Conservation (phyloP, 2,329 filamentous ascomycete genomes). For the Claviceps sp. region DNA sequence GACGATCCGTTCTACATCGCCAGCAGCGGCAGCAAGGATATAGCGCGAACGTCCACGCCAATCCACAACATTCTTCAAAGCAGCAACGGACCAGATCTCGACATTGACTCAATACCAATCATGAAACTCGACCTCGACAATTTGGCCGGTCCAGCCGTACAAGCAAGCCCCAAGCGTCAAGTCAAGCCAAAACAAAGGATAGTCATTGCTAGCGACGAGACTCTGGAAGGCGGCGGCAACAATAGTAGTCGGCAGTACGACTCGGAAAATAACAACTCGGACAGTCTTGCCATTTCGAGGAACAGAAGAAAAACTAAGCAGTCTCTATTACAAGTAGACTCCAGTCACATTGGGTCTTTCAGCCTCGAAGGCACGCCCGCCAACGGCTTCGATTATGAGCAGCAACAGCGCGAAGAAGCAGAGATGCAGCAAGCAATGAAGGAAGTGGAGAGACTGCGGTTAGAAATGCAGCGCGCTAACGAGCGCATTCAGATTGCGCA, state of each 20-base stretch:
- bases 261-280: constrained; percentile 35
- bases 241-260: constrained; percentile 32
- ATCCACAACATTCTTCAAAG: constrained; percentile 63
- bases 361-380: constrained; percentile 42
- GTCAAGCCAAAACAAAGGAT: constrained; percentile 44
- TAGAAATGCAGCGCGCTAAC: constrained; percentile 79
- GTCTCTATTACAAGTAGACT: constrained; percentile 70
- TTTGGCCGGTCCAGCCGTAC: constrained; percentile 18
- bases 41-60: constrained; percentile 55
- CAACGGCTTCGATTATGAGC: constrained; percentile 43
- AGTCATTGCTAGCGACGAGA: constrained; percentile 61
- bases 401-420: constrained; percentile 61
- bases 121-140: constrained; percentile 76
- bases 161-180: constrained; percentile 18
- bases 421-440: constrained; percentile 83
- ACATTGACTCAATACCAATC: constrained; percentile 91
- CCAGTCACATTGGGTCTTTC: constrained; percentile 63
- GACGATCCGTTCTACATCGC: constrained; percentile 94
- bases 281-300: constrained; percentile 33
- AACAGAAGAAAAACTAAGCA: constrained; percentile 42
- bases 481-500: constrained; percentile 60
- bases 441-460: constrained; percentile 71
- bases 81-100: constrained; percentile 64
- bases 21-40: constrained; percentile 21
- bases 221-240: constrained; percentile 37